Evolutionary conservation across 176 grass and related monocot genomes (phyloP), one percentile per base, ranked within the genome.

Genomic region (Carex myosuroides): DNA sequence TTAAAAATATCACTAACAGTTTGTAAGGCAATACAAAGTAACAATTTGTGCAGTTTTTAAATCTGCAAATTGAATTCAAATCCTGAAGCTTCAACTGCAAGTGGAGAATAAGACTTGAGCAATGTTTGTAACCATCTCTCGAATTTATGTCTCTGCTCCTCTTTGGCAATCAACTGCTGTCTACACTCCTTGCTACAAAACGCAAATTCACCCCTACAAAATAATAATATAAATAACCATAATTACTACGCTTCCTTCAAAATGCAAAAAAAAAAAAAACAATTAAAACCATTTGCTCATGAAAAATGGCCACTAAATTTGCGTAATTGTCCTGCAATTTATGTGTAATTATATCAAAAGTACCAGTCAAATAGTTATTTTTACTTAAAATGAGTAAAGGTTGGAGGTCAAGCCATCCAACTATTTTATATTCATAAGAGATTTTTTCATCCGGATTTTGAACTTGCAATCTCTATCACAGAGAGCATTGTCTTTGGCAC

Each of bases 181-280:
- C 85, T 82, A 54, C 85, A 87, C 35, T 83, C 79, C 8, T 16
- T 24, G 52, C 85, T 87, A 75, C 85, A 87, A 81, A 87, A 87
- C 3, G 85, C 85, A 75, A 82, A 60, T 73, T 87, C 85, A 54
- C 85, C 79, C 85, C 85, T 87, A 55, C 21, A 85, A 24, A 39
- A 75, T 4, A 71, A 85, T 8, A 58, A 85, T 29, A 54, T 29
- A 30, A 26, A 29, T 53, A 54, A 26, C 46, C 3, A 13, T 24
- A 74, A 13, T 74, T 50, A 74, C n/a, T 74, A 24, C 9, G 13
- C 5, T 39, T 39, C 6, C 5, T 39, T 39, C 37, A 39, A 39
- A 39, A 39, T 39, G 37, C 37, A 6, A 39, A 39, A 5, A 5
- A 39, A 39, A 74, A 5, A 52, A 50, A 67, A 17, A 1, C 33